phyloP scores from a whole-genome alignment of 148 eudicot genomes.

The Diospyros lotus region DNA sequence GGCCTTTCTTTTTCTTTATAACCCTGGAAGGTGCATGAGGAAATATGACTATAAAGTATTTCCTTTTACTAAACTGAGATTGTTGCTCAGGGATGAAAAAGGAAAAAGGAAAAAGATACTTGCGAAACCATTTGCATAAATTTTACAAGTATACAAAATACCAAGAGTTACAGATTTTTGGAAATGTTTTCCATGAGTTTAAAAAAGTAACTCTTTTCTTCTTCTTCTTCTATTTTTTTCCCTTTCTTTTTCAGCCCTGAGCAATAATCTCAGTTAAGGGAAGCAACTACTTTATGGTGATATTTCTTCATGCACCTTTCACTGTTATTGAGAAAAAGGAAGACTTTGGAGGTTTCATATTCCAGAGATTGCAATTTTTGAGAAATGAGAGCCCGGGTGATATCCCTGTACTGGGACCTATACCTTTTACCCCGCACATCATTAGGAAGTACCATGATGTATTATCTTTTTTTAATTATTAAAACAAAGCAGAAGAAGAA shows the following conservation, averaged over 20 bases:
- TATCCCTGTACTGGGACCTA: not conserved
- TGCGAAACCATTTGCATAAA: too few relatives aligned
- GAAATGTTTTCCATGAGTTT: too few relatives aligned
- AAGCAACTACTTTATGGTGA: not conserved
- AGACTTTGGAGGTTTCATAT: not conserved
- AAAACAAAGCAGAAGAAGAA: too few relatives aligned
- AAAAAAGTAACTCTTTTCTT: too few relatives aligned
- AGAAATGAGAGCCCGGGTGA: not conserved
- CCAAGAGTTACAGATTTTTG: not conserved
- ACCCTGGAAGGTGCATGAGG: not conserved
- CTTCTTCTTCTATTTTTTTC: too few relatives aligned
- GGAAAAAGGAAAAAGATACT: not conserved
- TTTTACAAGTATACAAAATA: not conserved
- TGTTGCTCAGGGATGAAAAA: not conserved
- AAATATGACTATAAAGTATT: not conserved
- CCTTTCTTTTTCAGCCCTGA: not conserved
- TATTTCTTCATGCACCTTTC: not conserved
- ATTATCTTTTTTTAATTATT: too few relatives aligned
- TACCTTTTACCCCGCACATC: too few relatives aligned
- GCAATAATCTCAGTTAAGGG: not conserved
- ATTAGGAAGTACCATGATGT: too few relatives aligned
- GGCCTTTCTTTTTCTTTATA: not conserved
- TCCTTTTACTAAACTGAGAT: not conserved
- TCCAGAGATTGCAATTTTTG: not conserved
- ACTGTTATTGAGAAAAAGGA: not conserved